Evolutionary conservation across 2,329 filamentous ascomycete species (phyloP).

Genomic region (Fusarium foetens): DNA sequence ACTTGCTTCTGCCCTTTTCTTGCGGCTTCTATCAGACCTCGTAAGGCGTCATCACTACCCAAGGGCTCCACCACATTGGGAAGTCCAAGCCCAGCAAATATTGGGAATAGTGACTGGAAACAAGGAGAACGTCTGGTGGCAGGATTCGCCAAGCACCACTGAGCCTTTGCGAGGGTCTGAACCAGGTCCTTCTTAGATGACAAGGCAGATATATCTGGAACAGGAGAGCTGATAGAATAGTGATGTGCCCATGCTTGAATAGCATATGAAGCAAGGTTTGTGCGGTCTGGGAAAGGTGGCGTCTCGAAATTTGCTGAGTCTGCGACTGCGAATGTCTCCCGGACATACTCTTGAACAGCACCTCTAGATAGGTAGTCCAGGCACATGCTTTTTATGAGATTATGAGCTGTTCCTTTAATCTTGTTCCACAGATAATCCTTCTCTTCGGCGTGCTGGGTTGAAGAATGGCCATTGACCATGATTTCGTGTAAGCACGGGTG

Average conservation of each 20-base stretch:
- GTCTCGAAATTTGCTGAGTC: neutral
- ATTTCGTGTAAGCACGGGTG: neutral
- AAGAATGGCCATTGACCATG: neutral
- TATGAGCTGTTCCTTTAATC: neutral
- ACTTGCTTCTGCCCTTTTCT: neutral
- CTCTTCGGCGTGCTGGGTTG: accelerated
- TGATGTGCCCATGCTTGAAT: conserved; percentile 15
- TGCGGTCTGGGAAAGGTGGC: neutral
- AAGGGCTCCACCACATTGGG: neutral
- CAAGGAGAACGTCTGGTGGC: neutral
- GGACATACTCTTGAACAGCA: neutral
- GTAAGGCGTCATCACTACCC: neutral
- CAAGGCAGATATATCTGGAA: neutral
- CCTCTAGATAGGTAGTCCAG: neutral
- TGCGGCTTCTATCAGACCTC: neutral
- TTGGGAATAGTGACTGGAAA: neutral
- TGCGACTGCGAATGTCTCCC: neutral
- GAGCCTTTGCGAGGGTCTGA: neutral
- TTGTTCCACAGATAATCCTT: neutral
- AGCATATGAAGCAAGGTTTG: neutral
- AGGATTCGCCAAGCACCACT: neutral
- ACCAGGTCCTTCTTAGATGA: neutral
- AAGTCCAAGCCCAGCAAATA: neutral
- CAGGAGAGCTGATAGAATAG: neutral
- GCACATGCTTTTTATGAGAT: neutral